These are phyloP conservation scores for Xylariaceae sp. DNA, from an alignment of 2,329 filamentous ascomycete genomes.

Conservation along the genomic window DNA sequence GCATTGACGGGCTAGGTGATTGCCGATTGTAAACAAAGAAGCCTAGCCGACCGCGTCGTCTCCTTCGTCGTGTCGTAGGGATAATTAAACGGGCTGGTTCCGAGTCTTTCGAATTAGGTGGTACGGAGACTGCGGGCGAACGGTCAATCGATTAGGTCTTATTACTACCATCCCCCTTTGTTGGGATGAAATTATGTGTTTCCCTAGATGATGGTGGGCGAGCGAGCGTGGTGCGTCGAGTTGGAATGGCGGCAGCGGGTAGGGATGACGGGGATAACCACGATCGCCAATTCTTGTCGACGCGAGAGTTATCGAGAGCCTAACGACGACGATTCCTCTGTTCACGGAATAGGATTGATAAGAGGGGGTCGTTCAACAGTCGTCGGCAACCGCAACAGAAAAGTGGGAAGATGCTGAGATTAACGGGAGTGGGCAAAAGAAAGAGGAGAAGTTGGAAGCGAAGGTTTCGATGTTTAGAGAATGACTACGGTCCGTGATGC, in stretches of 20 bases:
- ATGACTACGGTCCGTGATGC: conserved; percentile 17
- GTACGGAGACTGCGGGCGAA: neutral
- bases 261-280: too few relatives aligned
- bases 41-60: conserved; percentile 5
- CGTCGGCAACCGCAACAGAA: conserved; percentile 1
- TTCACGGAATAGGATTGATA: conserved; percentile 16
- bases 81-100: neutral
- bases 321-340: conserved; percentile 11
- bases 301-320: neutral
- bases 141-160: neutral
- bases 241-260: neutral
- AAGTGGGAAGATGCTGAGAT: conserved; percentile 8
- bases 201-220: neutral
- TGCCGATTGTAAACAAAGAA: conserved; percentile 11
- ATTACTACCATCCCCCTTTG: too few relatives aligned
- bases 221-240: neutral
- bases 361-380: conserved; percentile 4
- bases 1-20: conserved; percentile 12
- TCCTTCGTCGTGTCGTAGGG: conserved; percentile 1
- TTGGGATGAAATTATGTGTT: too few relatives aligned
- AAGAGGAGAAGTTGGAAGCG: conserved; percentile 13
- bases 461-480: conserved; percentile 12
- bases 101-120: neutral
- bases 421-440: conserved; percentile 6
- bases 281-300: neutral